Percentiles rank a stretch among this genome's conserved stretches.
Conservation (phyloP, 345 rosid species). For the Salix suchowensis region DNA sequence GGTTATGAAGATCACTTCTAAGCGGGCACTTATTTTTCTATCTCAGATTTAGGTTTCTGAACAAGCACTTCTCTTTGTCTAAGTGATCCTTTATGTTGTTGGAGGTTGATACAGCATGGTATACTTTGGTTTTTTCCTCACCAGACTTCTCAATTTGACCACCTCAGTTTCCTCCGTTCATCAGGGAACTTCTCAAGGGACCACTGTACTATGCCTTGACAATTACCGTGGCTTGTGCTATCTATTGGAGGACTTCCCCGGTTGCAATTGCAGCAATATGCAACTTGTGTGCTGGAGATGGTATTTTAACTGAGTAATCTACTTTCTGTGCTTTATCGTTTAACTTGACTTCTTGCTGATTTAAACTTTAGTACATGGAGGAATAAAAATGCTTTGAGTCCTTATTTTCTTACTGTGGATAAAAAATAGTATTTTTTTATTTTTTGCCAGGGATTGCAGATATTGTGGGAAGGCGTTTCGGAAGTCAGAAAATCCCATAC, state of each 20-base stretch:
- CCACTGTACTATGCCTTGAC: conserved; percentile 72
- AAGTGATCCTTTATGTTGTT: neutral
- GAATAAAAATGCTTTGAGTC: neutral
- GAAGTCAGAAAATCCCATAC: conserved; percentile 66
- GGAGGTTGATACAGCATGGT: neutral
- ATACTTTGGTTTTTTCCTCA: neutral
- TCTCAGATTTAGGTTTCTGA: neutral
- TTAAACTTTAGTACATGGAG: neutral
- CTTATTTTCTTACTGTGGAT: neutral
- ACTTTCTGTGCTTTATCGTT: neutral
- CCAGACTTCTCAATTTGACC: conserved; percentile 10
- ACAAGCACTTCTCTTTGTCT: neutral
- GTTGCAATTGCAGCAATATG: conserved; percentile 68
- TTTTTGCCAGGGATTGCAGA: conserved; percentile 69
- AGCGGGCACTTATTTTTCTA: neutral
- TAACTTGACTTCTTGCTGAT: neutral
- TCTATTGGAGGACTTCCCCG: conserved; percentile 85
- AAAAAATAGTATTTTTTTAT: neutral
- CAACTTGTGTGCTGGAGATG: conserved; percentile 99
- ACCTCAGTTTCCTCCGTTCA: conserved; percentile 20
- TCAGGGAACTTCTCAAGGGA: conserved; percentile 93
- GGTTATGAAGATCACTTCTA: neutral
- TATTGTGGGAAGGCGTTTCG: conserved; percentile 71
- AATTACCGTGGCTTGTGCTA: conserved; percentile 48
- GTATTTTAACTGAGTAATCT: conserved; percentile 30